Base-by-base conservation (phyloP, 2,329 filamentous ascomycete genomes). In the Xylariomycetidae sp. region DNA sequence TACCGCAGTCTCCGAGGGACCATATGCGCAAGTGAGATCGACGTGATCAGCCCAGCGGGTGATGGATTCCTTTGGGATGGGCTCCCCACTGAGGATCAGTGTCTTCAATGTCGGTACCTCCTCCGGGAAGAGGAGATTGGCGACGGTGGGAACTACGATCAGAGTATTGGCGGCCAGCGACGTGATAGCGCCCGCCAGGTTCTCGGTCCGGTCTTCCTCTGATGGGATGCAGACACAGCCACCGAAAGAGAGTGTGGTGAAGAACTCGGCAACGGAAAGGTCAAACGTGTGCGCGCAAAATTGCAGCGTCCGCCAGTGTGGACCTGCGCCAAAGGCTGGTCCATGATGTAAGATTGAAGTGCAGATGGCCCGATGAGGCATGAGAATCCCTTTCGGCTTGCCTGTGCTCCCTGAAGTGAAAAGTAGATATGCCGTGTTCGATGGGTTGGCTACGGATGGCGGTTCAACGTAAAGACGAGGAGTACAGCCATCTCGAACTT, bases 341-440 rank as follows among this genome's bases (percentile, higher is more conserved):
- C 16, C 31, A 14, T 43, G 40, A 6, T 23, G 19, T 14, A 31
- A 13, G 2, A 29, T 27, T 16, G 34, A 30, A 17, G 25, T 35
- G 17, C 25, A 35, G 10, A 39, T 33, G 6, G 25, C 15, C 1
- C 33, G 4, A 12, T 45, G 47, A 8, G 20, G 8, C 16, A 54
- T 36, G 17, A 68, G 57, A 16, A 72, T 65, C 22, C 68, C 68
- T 52, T 72, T 72, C 5, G 68, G 68, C 19, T 55, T 50, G 9
- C 68, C 68, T 3, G 68, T 72, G n/a, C 65, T 69, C 15, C 68
- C 68, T 14, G 14, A 19, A 64, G 70, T 28, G 67, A 70, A 46
- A 67, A 70, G 51, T 69, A 67, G 44, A 69, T 66, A 20, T 10
- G 31, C 22, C 23, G 25, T 30, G 26, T 27, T 25, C n/a, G 14